Evolutionary conservation across 225 moss, liverwort and hornwort genomes (phyloP).

Genomic region (Marchantia polymorpha): DNA sequence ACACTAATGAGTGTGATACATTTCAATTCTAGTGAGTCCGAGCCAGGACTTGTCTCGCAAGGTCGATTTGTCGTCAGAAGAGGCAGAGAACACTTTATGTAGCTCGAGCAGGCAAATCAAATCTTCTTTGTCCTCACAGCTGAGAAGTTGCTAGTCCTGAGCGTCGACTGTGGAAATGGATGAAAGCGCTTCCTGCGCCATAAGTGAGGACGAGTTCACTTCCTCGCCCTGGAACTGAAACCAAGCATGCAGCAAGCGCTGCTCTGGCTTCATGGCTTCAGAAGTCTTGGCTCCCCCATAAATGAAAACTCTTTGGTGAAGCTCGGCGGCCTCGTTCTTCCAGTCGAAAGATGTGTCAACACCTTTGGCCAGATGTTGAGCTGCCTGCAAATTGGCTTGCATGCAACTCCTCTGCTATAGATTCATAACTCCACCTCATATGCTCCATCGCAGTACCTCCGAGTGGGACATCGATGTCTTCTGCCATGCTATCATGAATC

Average conservation of each 20-base stretch:
- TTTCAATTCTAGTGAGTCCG: too few relatives aligned
- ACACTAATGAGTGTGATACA: too few relatives aligned
- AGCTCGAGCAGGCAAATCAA: not conserved
- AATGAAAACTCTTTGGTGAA: slow-evolving; percentile 49
- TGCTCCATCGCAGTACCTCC: slow-evolving; percentile 36
- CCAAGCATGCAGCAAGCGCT: slow-evolving; percentile 61
- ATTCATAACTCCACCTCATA: slow-evolving; percentile 36
- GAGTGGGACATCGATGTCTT: slow-evolving; percentile 41
- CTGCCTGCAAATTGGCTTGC: slow-evolving; percentile 77
- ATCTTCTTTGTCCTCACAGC: not conserved
- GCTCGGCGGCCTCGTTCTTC: slow-evolving; percentile 70
- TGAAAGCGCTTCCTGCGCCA: slow-evolving; percentile 9
- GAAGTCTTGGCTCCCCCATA: slow-evolving; percentile 29
- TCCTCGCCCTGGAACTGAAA: slow-evolving; percentile 34
- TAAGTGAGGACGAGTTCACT: not conserved
- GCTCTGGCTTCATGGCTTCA: slow-evolving; percentile 38
- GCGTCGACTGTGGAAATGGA: not conserved
- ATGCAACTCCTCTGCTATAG: slow-evolving; percentile 52
- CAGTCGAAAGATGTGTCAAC: slow-evolving; percentile 85
- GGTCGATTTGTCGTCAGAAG: not conserved
- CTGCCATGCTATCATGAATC: slow-evolving; percentile 55
- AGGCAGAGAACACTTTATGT: slow-evolving; percentile 3
- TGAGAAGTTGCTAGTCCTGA: slow-evolving; percentile 34
- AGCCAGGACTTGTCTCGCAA: slow-evolving; percentile 21
- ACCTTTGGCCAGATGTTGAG: slow-evolving; percentile 58